Conservation (phyloP, 2,329 filamentous ascomycete genomes). For the Monilinia vaccinii-corymbosi region DNA sequence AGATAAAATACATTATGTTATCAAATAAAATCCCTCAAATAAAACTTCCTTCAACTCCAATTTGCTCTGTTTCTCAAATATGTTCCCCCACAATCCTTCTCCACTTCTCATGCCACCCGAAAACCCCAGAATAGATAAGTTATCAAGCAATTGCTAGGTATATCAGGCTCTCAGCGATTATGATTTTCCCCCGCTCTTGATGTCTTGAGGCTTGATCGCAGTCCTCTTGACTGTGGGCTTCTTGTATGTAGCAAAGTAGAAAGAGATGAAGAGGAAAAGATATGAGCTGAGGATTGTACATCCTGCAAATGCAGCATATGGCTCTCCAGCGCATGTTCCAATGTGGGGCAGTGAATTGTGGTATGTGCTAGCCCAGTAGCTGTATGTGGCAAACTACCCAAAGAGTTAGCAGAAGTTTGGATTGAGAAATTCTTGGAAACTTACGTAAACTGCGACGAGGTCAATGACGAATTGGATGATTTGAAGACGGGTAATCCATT, state of each 20-base stretch:
- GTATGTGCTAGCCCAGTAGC: conserved; percentile 91
- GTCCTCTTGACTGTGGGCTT: conserved; percentile 73
- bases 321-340: conserved; percentile 86
- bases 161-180: neutral
- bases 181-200: neutral
- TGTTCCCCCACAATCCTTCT: neutral
- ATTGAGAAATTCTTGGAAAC: too few relatives aligned
- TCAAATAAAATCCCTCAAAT: neutral
- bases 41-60: neutral
- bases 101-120: neutral
- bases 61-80: neutral
- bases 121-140: conserved; percentile 24
- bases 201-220: conserved; percentile 33
- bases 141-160: conserved; percentile 11
- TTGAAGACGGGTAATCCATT: conserved; percentile 96
- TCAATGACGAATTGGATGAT: conserved; percentile 97
- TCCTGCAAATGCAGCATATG: conserved; percentile 88
- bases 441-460: conserved; percentile 51
- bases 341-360: conserved; percentile 74
- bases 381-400: conserved; percentile 98
- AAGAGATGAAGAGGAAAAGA: conserved; percentile 95
- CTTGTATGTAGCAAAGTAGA: conserved; percentile 96
- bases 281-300: conserved; percentile 90
- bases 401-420: conserved; percentile 38
- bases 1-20: neutral